phyloP scores from a whole-genome alignment of 257 asterid species.

The Lavandula angustifolia region DNA sequence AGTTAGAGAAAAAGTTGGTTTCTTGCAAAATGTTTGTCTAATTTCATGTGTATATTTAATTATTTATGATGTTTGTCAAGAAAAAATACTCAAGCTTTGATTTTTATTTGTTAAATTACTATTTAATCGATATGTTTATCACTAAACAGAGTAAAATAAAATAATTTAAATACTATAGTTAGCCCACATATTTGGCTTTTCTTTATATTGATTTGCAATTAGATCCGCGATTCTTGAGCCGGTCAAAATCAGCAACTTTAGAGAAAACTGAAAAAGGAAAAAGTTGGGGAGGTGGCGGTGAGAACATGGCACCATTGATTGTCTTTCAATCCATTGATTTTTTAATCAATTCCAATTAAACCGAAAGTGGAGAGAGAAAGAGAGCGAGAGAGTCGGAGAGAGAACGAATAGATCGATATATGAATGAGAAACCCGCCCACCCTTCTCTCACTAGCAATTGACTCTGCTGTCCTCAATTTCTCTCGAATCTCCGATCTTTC shows the following conservation, averaged over 20 bases:
- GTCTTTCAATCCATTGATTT: not conserved
- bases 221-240: constrained; percentile 18
- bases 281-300: constrained; percentile 32
- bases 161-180: too few relatives aligned
- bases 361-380: constrained; percentile 18
- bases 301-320: constrained; percentile 30
- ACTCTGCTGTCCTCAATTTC: constrained; percentile 64
- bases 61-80: too few relatives aligned
- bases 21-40: too few relatives aligned
- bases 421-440: constrained; percentile 85
- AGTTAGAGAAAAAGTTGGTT: too few relatives aligned
- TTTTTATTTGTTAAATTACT: too few relatives aligned
- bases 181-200: too few relatives aligned
- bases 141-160: too few relatives aligned
- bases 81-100: too few relatives aligned
- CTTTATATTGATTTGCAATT: too few relatives aligned
- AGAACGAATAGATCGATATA: constrained; percentile 37
- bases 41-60: too few relatives aligned
- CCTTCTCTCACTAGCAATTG: constrained; percentile 76
- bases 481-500: constrained; percentile 72
- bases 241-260: constrained; percentile 19
- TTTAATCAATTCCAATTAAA: constrained; percentile 14
- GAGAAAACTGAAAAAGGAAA: constrained; percentile 19
- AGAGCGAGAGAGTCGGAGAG: constrained; percentile 47
- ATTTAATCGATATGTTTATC: too few relatives aligned